Conservation (phyloP, 169 alveolate genomes). For the Plasmodium fragile region DNA sequence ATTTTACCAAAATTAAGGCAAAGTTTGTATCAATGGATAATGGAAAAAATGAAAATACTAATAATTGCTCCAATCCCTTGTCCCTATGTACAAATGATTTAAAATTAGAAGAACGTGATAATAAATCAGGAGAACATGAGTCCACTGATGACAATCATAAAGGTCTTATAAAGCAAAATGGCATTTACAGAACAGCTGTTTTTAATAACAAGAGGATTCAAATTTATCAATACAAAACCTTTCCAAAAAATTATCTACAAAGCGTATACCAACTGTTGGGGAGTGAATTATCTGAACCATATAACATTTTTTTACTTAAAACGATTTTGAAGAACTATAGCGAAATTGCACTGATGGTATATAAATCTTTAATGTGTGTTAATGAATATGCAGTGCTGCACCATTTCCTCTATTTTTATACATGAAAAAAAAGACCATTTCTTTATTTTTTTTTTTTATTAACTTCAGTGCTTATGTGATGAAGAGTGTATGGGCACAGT, state of each 20-base stretch:
- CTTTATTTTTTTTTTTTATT: background rate
- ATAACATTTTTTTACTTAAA: constrained; percentile 70
- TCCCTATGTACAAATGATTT: constrained; percentile 32
- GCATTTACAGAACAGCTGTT: constrained; percentile 41
- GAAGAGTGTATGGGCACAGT: constrained; percentile 72
- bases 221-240: constrained; percentile 53
- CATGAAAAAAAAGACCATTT: background rate
- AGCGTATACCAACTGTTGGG: constrained; percentile 64
- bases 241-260: constrained; percentile 63
- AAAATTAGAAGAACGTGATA: constrained; percentile 38
- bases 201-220: constrained; percentile 45
- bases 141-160: background rate
- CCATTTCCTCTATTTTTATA: constrained; percentile 3
- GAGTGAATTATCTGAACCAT: constrained; percentile 73
- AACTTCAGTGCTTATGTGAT: constrained; percentile 35
- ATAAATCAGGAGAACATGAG: constrained; percentile 4
- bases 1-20: constrained; percentile 1
- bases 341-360: constrained; percentile 72
- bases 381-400: background rate
- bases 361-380: constrained; percentile 12
- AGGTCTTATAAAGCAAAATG: constrained; percentile 12
- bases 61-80: constrained; percentile 14
- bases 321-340: constrained; percentile 53
- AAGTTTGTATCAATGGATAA: constrained; percentile 28
- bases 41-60: constrained; percentile 30